Percentiles rank a stretch among this genome's conserved stretches.
These are phyloP conservation scores for Saccharomyces paradoxus DNA, from an alignment of 805 yeast genomes.

Conservation along the genomic window DNA sequence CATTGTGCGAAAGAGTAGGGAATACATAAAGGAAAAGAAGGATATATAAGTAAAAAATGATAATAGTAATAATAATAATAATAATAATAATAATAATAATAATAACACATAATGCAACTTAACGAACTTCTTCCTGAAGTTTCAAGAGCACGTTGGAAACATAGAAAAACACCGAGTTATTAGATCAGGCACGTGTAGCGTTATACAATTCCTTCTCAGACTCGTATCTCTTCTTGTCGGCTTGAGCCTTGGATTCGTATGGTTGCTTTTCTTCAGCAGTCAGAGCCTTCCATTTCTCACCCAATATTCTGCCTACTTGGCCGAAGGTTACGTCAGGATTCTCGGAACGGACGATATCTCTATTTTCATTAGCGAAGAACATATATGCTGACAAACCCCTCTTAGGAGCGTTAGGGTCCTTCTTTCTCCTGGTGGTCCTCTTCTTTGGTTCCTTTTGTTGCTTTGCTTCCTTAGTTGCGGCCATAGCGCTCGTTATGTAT, in stretches of 20 bases:
- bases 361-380: slow-evolving; percentile 97
- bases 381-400: slow-evolving; percentile 96
- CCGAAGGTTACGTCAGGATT: slow-evolving; percentile 95
- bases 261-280: slow-evolving; percentile 76
- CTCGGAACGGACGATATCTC: slow-evolving; percentile 91
- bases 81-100: not conserved
- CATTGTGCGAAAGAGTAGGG: not conserved
- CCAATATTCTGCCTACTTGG: slow-evolving; percentile 89
- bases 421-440: slow-evolving; percentile 40
- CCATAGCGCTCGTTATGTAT: slow-evolving; percentile 32
- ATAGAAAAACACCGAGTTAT: not conserved
- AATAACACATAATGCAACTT: not conserved
- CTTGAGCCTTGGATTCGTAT: slow-evolving; percentile 86
- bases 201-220: slow-evolving; percentile 85
- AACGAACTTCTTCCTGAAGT: not conserved
- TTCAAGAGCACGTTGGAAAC: not conserved
- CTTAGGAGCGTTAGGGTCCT: slow-evolving; percentile 98
- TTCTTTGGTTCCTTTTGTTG: slow-evolving; percentile 63
- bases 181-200: slow-evolving; percentile 30
- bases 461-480: slow-evolving; percentile 71
- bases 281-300: slow-evolving; percentile 94
- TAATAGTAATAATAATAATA: not conserved
- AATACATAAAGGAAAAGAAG: slow-evolving; percentile 2
- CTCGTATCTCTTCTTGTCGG: slow-evolving; percentile 97
- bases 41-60: slow-evolving; percentile 4